A percentile compares a stretch with the other conserved stretches of the same genome.
These are phyloP conservation scores for Balansia obtecta DNA, from an alignment of 2,329 filamentous ascomycete species.

Conservation along the genomic window DNA sequence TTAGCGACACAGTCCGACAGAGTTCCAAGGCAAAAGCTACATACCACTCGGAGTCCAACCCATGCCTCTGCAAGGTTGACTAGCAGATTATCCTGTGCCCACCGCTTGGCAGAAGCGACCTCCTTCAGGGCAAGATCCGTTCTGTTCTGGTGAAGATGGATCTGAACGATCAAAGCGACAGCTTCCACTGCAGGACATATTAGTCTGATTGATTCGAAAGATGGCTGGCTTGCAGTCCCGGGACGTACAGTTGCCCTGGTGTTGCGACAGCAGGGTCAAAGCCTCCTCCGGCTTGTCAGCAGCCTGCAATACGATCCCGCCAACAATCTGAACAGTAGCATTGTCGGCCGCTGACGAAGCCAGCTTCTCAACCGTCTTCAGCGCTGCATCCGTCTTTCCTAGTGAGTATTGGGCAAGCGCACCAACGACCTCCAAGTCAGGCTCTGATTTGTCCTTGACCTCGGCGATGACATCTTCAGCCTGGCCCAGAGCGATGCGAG, in stretches of 20 bases:
- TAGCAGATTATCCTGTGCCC: conserved; percentile 88
- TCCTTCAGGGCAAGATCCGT: conserved; percentile 86
- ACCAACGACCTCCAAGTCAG: conserved; percentile 65
- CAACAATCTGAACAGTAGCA: conserved; percentile 65
- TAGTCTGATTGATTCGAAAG: conserved; percentile 8
- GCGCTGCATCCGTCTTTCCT: conserved; percentile 50
- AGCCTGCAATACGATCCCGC: conserved; percentile 69
- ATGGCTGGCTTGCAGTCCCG: background rate
- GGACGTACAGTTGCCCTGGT: conserved; percentile 71
- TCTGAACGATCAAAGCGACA: conserved; percentile 81
- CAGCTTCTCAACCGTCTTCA: conserved; percentile 53
- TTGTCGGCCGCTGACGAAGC: conserved; percentile 59
- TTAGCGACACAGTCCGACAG: conserved; percentile 13
- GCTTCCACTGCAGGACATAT: conserved; percentile 46
- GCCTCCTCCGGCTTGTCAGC: conserved; percentile 79
- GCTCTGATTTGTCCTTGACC: conserved; percentile 50
- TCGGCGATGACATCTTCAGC: conserved; percentile 59
- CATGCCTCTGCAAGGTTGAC: conserved; percentile 93
- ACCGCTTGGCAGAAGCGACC: conserved; percentile 72
- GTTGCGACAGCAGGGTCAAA: conserved; percentile 62
- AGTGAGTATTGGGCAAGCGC: conserved; percentile 57
- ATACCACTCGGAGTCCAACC: conserved; percentile 78
- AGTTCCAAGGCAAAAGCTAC: conserved; percentile 1
- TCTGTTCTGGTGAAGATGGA: conserved; percentile 83
- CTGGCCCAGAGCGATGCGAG: conserved; percentile 72